Conservation (phyloP, 2,329 filamentous ascomycete genomes). For the Sclerotinia minor region DNA sequence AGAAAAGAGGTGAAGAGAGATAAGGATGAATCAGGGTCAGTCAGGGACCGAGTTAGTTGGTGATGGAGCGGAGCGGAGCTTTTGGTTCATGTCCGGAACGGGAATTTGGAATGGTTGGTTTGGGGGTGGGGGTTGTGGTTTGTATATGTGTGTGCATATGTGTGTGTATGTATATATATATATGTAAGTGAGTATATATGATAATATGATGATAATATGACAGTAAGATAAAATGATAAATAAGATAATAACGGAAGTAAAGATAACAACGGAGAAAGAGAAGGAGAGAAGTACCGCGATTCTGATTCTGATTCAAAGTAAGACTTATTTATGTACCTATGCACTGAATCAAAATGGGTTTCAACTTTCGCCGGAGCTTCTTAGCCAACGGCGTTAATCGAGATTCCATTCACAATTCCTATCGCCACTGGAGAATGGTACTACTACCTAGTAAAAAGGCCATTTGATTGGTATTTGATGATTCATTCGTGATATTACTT, state of each 20-base stretch:
- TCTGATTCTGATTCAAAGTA: not conserved
- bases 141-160: no score
- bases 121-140: no score
- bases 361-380: not conserved
- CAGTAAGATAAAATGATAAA: no score
- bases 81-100: no score
- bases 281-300: not conserved
- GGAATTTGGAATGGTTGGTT: no score
- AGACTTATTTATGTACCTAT: not conserved
- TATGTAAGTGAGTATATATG: no score
- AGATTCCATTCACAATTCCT: not conserved
- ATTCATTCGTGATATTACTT: slow-evolving; percentile 9
- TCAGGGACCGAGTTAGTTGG: no score
- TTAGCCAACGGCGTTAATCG: no score
- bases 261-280: not conserved
- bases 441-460: not conserved
- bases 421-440: not conserved
- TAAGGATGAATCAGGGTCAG: no score
- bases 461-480: not conserved
- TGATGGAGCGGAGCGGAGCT: no score
- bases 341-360: not conserved
- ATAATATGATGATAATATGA: no score
- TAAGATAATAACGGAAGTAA: not conserved
- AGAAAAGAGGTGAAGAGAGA: not conserved
- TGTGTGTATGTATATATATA: not conserved